Evolutionary conservation across 257 asterid species (phyloP), one percentile per base, ranked within the genome.

Genomic region (Vinca minor): DNA sequence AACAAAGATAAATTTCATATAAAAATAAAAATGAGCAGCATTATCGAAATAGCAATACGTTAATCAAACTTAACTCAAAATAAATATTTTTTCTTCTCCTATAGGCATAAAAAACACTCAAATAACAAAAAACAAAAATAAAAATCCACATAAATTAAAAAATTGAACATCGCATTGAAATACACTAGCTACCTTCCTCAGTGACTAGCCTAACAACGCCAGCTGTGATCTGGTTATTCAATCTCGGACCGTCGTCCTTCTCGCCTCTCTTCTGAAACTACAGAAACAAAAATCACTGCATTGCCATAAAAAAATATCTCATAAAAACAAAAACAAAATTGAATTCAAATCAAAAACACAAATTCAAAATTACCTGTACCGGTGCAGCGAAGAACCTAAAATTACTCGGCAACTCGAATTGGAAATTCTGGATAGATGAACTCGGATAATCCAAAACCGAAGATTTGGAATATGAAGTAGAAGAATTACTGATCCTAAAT

Each of bases 361-460:
- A 26, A 38, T 18, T 36, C 8, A 61, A 21, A 28, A 53, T 61
- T 73, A 87, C 98, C 95, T 85, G 85, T 69, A 71, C 48, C 14
- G 94, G 82, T 29, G 83, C 85, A 39, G 93, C 95, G 63, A 76
- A 88, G 62, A 69, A 85, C 72, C 96, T 85, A 69, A 75, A 75
- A 26, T 73, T 76, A 49, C 49, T 68, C 20, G 75, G 71, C 7
- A 74, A 36, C 66, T 57, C 81, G 72, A 74, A 52, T 32, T 58
- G 81, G 63, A 56, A 47, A 17, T 61, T 74, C 39, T 52, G 78
- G 28, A 48, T 26, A 18, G 54, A 59, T 25, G 66, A 69, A 58
- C 34, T 70, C 1, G 78, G 66, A 29, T 57, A 62, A 50, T 72
- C 46, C 25, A 59, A 28, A 68, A 67, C 50, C 56, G 79, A 78